Percentiles rank a stretch among this genome's conserved stretches.
Conservation (phyloP, 2,329 filamentous ascomycete genomes). For the Leptoxyphium fumago region DNA sequence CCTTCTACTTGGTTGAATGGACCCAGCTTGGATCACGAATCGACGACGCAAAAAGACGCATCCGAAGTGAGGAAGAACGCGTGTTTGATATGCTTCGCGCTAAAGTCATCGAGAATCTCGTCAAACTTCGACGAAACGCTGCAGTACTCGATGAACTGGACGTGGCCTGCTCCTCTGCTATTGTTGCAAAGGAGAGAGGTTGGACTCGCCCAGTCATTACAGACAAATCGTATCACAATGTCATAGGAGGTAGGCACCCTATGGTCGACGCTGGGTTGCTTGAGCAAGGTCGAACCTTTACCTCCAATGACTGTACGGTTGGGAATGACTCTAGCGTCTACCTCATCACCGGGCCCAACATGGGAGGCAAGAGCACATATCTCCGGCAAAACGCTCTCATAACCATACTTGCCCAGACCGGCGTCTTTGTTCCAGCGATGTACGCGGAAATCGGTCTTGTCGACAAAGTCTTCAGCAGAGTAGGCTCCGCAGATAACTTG, state of each 20-base stretch:
- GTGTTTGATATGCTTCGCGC: slow-evolving; percentile 64
- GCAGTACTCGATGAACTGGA: slow-evolving; percentile 88
- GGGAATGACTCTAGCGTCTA: slow-evolving; percentile 59
- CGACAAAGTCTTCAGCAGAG: slow-evolving; percentile 86
- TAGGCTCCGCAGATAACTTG: slow-evolving; percentile 84
- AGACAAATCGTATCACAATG: slow-evolving; percentile 48
- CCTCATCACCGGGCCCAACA: slow-evolving; percentile 75
- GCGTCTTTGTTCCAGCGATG: slow-evolving; percentile 79
- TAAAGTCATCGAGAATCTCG: slow-evolving; percentile 63
- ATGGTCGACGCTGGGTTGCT: slow-evolving; percentile 76
- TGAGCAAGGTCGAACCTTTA: slow-evolving; percentile 67
- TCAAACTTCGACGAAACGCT: slow-evolving; percentile 78
- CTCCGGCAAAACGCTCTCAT: slow-evolving; percentile 91
- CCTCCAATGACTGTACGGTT: slow-evolving; percentile 72
- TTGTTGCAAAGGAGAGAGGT: slow-evolving; percentile 57
- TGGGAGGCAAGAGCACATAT: slow-evolving; percentile 96
- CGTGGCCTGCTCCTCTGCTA: slow-evolving; percentile 72
- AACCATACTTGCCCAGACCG: slow-evolving; percentile 81
- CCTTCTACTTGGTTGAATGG: slow-evolving; percentile 77
- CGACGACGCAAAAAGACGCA: slow-evolving; percentile 62
- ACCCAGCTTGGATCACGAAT: slow-evolving; percentile 63
- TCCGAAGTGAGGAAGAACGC: slow-evolving; percentile 69
- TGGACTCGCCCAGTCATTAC: slow-evolving; percentile 63
- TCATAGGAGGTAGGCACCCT: slow-evolving; percentile 77
- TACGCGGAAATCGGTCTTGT: slow-evolving; percentile 79